A percentile compares a stretch with the other conserved stretches of the same genome.
Conservation (phyloP, 257 asterid genomes). For the Gardenia jasminoides region DNA sequence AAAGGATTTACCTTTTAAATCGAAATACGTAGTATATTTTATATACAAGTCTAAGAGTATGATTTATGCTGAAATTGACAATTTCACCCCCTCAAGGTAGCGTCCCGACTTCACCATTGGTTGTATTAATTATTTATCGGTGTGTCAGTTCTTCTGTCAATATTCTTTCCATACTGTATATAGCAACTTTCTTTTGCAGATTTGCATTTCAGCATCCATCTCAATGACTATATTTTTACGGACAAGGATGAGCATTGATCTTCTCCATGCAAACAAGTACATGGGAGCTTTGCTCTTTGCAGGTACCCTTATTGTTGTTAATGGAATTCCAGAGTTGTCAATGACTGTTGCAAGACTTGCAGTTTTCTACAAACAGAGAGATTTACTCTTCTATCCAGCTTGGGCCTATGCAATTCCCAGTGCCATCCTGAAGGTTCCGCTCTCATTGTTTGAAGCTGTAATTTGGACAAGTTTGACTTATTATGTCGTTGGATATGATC, state of each 20-base stretch:
- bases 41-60: too few relatives aligned
- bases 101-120: too few relatives aligned
- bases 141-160: neutral
- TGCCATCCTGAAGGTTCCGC: constrained; percentile 48
- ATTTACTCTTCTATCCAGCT: constrained; percentile 50
- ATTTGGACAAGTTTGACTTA: constrained; percentile 61
- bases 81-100: too few relatives aligned
- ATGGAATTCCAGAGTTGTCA: constrained; percentile 52
- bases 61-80: too few relatives aligned
- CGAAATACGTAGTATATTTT: too few relatives aligned
- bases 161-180: neutral
- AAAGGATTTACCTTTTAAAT: too few relatives aligned
- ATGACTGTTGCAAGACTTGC: constrained; percentile 48
- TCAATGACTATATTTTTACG: constrained; percentile 56
- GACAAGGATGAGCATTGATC: constrained; percentile 46
- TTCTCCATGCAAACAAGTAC: constrained; percentile 46
- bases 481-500: constrained; percentile 48
- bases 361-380: constrained; percentile 56
- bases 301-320: constrained; percentile 39
- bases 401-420: constrained; percentile 60
- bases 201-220: constrained; percentile 38
- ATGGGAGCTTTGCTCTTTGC: constrained; percentile 53
- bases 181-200: constrained; percentile 33
- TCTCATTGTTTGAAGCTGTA: constrained; percentile 44
- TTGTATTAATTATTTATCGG: too few relatives aligned